A percentile compares a stretch with the other conserved stretches of the same genome.
Conservation (phyloP, 1,284 basidiomycete genomes). For the Ganoderma sinense region DNA sequence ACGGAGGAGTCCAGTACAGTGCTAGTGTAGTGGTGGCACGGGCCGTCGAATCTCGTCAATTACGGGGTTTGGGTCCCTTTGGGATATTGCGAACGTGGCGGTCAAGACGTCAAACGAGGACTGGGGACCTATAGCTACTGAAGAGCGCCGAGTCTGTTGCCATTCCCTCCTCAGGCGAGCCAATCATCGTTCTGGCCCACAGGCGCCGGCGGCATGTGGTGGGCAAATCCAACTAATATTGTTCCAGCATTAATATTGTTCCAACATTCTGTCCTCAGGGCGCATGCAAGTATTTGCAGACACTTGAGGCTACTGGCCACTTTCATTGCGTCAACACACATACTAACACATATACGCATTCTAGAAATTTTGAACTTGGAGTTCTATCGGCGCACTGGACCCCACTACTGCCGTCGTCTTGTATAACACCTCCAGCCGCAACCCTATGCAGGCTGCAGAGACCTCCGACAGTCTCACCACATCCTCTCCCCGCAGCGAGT, state of each 20-base stretch:
- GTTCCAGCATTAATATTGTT: background rate
- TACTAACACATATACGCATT: background rate
- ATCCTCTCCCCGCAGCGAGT: conserved; percentile 19
- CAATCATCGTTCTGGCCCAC: background rate
- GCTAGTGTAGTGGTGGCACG: background rate
- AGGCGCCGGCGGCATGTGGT: background rate
- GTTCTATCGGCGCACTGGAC: conserved; percentile 3
- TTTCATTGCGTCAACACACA: background rate
- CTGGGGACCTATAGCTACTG: too few relatives aligned
- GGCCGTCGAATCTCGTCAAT: background rate
- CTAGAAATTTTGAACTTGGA: background rate
- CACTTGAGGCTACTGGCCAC: background rate
- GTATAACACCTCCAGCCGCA: background rate
- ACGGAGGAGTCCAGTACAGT: background rate
- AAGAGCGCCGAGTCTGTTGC: background rate
- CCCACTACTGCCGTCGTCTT: background rate
- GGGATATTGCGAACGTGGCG: background rate
- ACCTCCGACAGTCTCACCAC: conserved; percentile 15
- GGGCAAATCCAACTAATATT: background rate
- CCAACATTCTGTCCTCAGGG: too few relatives aligned
- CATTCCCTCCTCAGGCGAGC: background rate
- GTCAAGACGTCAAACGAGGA: background rate
- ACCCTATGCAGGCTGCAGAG: conserved; percentile 30
- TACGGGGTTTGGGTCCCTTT: background rate
- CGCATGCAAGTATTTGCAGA: background rate